Base-by-base conservation (phyloP, 768 basidiomycete genomes). In the Suillus weaverae region DNA sequence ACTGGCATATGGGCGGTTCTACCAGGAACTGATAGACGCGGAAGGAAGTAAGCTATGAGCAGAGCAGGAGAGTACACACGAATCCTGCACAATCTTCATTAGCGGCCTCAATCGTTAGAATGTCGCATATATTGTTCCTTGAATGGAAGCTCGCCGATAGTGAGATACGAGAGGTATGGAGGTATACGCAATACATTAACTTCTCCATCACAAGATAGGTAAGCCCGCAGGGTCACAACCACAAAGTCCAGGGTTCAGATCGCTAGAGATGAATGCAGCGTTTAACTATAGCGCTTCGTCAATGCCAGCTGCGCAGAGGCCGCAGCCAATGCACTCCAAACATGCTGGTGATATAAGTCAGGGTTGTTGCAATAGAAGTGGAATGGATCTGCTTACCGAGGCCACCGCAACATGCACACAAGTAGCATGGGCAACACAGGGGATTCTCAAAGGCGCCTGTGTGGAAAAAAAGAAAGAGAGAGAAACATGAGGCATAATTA, bases 341-440 rank as follows among this genome's bases (percentile, higher is more conserved):
- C 88, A 90, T 9, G 83, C 88, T 89, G 57, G 60, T 13, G 8
- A 35, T 5, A 51, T 16, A 30, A 54, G 22, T 10, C 5, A 57
- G 38, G 36, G 38, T 39, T 18, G 8, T 18, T 39, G 38, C 26
- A 60, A 48, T 46, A 41, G 44, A 9, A 33, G 41, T 55, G n/a
- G 20, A 32, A n/a, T 26, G 33, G 22, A 8, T 13, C 44, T 56
- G 38, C 79, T 67, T 69, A 87, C 87, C 85, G 20, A 89, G 79
- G 44, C 89, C 89, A 63, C 89, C 88, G 63, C 88, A 89, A 72
- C 87, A 89, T 5, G 89, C 89, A 67, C 89, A 90, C 9, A 89
- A 78, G 72, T 90, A 90, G 70, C 89, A 89, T 1, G 89, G 89
- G 68, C 87, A 89, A 68, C 87, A 89, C 0, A 83, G 76, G 3